Conservation (phyloP, 805 yeast genomes). For the Ogataea allantospora region DNA sequence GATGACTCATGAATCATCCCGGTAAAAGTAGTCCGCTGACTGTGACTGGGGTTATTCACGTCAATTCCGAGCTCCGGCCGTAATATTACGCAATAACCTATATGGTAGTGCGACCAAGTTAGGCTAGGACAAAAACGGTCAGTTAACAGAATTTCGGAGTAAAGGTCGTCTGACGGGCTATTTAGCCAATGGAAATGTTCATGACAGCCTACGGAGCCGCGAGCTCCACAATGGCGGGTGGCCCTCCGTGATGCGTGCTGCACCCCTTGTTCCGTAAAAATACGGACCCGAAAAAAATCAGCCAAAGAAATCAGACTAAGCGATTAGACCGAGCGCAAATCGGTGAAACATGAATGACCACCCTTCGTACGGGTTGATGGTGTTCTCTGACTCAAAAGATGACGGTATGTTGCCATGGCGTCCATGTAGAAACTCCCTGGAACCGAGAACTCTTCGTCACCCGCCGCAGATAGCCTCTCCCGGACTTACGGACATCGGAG, state of each 20-base stretch:
- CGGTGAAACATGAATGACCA: too few relatives aligned
- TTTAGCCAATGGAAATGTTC: constrained; percentile 2
- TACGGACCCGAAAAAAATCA: constrained; percentile 2
- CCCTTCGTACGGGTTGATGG: background rate
- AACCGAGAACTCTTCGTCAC: background rate
- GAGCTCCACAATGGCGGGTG: constrained; percentile 10
- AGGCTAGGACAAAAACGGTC: constrained; percentile 1
- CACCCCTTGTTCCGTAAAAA: constrained; percentile 12
- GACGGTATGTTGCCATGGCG: background rate
- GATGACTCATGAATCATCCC: constrained; percentile 10
- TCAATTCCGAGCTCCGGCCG: background rate
- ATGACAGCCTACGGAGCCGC: constrained; percentile 6
- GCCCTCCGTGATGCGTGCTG: constrained; percentile 9
- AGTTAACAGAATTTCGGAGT: background rate
- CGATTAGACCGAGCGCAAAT: constrained; percentile 4
- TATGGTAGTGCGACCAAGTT: background rate
- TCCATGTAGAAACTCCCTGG: background rate
- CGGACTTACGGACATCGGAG: constrained; percentile 16
- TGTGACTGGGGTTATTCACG: background rate
- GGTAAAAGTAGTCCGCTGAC: constrained; percentile 3
- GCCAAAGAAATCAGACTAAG: background rate
- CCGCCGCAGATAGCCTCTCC: constrained; percentile 2
- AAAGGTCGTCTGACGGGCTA: constrained; percentile 2
- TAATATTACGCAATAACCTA: constrained; percentile 3
- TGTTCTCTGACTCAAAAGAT: background rate